Evolutionary conservation across 495 filamentous ascomycete species (phyloP).

Genomic region (Talaromyces trachyspermus): DNA sequence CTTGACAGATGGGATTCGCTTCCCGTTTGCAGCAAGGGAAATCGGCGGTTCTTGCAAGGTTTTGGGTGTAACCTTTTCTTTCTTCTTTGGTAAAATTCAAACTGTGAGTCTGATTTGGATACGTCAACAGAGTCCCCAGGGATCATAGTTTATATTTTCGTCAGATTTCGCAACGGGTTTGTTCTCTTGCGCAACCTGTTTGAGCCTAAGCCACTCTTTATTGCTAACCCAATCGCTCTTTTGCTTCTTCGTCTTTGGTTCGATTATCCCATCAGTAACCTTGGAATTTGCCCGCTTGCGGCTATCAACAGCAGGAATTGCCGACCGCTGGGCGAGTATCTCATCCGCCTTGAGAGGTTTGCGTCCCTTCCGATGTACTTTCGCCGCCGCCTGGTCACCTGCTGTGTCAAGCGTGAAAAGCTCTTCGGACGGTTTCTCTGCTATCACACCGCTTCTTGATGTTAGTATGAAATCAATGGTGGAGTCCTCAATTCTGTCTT

Average conservation of each 20-base stretch:
- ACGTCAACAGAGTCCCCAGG: slow-evolving; percentile 58
- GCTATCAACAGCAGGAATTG: slow-evolving; percentile 64
- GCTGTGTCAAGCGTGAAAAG: slow-evolving; percentile 76
- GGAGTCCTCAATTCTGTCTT: slow-evolving; percentile 14
- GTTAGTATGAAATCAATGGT: slow-evolving; percentile 14
- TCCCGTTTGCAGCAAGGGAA: slow-evolving; percentile 71
- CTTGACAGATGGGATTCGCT: slow-evolving; percentile 66
- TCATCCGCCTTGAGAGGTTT: slow-evolving; percentile 83
- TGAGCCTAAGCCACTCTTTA: slow-evolving; percentile 72
- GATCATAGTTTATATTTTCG: slow-evolving; percentile 57
- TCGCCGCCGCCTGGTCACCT: slow-evolving; percentile 56
- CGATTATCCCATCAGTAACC: slow-evolving; percentile 60
- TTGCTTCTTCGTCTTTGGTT: slow-evolving; percentile 59
- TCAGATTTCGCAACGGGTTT: slow-evolving; percentile 48
- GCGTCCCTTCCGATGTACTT: slow-evolving; percentile 53
- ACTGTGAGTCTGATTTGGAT: slow-evolving; percentile 38
- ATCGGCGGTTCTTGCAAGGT: slow-evolving; percentile 72
- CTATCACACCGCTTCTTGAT: slow-evolving; percentile 62
- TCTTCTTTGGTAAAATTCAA: slow-evolving; percentile 56
- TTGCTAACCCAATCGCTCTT: slow-evolving; percentile 67
- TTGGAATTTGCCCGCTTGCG: slow-evolving; percentile 61
- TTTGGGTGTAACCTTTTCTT: slow-evolving; percentile 61
- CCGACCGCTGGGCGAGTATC: slow-evolving; percentile 79
- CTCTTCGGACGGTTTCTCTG: slow-evolving; percentile 68
- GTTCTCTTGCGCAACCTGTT: slow-evolving; percentile 66